Evolutionary conservation across 2,329 filamentous ascomycete genomes (phyloP).

Genomic region (Arthrocladium fulminans): DNA sequence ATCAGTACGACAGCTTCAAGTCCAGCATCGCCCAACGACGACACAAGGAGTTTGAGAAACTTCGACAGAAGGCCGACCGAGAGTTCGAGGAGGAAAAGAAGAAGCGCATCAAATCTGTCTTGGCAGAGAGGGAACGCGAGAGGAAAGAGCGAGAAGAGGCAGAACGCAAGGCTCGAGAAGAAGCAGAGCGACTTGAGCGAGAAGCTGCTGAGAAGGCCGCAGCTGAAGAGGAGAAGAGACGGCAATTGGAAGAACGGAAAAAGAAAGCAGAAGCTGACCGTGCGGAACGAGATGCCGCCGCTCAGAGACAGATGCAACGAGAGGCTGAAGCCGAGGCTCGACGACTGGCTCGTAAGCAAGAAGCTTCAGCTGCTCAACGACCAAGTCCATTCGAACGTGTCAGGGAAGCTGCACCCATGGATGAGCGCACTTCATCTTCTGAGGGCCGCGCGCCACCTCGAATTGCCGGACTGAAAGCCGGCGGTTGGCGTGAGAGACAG

Average conservation of each 20-base stretch:
- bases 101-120: conserved; percentile 76
- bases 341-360: conserved; percentile 57
- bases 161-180: conserved; percentile 68
- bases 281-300: conserved; percentile 55
- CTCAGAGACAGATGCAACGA: conserved; percentile 62
- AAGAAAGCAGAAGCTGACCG: conserved; percentile 50
- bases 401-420: conserved; percentile 30
- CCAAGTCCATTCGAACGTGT: conserved; percentile 22
- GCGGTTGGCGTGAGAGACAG: conserved; percentile 53
- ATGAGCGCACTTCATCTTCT: conserved; percentile 42
- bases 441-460: conserved; percentile 44
- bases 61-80: conserved; percentile 79
- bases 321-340: conserved; percentile 82
- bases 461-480: conserved; percentile 35
- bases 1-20: conserved; percentile 76
- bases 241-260: conserved; percentile 64
- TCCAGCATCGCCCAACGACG: conserved; percentile 74
- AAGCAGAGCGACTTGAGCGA: conserved; percentile 68
- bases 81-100: conserved; percentile 90
- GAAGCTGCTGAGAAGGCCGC: conserved; percentile 80
- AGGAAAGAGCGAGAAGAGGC: conserved; percentile 75
- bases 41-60: conserved; percentile 91
- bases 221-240: conserved; percentile 70
- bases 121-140: conserved; percentile 73
- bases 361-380: conserved; percentile 27